Conservation (phyloP, 1,284 basidiomycete species). For the Puccinia polysora region DNA sequence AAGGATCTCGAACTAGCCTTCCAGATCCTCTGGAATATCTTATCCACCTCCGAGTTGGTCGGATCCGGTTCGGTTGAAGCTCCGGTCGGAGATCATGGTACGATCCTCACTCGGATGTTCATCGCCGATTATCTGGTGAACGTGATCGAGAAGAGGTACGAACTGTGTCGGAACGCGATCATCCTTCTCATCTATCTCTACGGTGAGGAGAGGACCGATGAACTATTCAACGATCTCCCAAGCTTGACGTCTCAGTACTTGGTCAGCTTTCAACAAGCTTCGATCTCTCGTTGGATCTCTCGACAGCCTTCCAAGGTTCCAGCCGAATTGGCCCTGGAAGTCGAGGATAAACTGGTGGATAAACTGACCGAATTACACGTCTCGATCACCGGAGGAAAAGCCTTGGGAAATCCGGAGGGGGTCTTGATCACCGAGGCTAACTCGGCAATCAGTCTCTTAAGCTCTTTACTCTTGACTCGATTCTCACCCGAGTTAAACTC, state of each 20-base stretch:
- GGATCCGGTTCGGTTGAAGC: background rate
- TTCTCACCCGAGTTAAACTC: slow-evolving; percentile 26
- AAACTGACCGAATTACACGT: slow-evolving; percentile 29
- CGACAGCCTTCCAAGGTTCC: slow-evolving; percentile 47
- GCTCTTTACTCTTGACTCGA: slow-evolving; percentile 25
- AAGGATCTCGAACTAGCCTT: slow-evolving; percentile 25
- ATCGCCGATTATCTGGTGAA: slow-evolving; percentile 50
- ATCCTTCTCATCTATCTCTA: slow-evolving; percentile 53
- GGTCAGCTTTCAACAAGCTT: slow-evolving; percentile 52
- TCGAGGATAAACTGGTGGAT: slow-evolving; percentile 40
- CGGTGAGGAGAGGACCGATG: slow-evolving; percentile 30
- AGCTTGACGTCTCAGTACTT: slow-evolving; percentile 46
- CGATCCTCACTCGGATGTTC: slow-evolving; percentile 52
- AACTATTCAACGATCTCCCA: slow-evolving; percentile 7
- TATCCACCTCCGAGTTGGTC: slow-evolving; percentile 33
- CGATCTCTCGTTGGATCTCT: slow-evolving; percentile 52
- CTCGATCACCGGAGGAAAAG: background rate
- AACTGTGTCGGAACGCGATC: slow-evolving; percentile 52
- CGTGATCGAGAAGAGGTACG: slow-evolving; percentile 51
- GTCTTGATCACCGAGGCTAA: slow-evolving; percentile 19
- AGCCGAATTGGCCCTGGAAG: slow-evolving; percentile 29
- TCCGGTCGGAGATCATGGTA: slow-evolving; percentile 32
- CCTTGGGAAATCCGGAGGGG: slow-evolving; percentile 7
- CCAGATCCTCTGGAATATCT: slow-evolving; percentile 25
- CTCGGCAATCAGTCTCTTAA: slow-evolving; percentile 15